These are phyloP conservation scores for Aschersonia sp. DNA, from an alignment of 2,329 filamentous ascomycete species.

Conservation along the genomic window DNA sequence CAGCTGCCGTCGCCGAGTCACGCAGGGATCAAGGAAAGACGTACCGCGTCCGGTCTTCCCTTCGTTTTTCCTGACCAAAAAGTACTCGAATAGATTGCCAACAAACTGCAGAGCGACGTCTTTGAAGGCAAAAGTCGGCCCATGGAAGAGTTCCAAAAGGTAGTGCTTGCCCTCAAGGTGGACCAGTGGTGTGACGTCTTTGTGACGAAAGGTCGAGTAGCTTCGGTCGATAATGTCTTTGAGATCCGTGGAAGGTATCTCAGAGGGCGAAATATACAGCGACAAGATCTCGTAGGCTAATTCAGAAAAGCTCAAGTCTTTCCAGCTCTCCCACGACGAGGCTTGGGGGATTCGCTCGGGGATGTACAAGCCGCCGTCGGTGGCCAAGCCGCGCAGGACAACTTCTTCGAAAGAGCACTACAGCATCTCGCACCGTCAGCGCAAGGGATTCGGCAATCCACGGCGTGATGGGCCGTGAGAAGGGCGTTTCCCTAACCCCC, in stretches of 20 bases:
- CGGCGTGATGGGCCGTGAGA: neutral
- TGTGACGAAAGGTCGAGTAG: slow-evolving; percentile 76
- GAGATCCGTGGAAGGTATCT: slow-evolving; percentile 70
- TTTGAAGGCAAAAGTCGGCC: slow-evolving; percentile 91
- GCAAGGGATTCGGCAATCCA: neutral
- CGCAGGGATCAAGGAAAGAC: slow-evolving; percentile 3
- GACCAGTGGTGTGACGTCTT: slow-evolving; percentile 65
- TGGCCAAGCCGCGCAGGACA: slow-evolving; percentile 75
- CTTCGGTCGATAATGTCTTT: slow-evolving; percentile 70
- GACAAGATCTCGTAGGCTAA: slow-evolving; percentile 75
- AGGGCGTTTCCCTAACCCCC: neutral
- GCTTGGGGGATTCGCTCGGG: slow-evolving; percentile 59
- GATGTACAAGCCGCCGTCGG: slow-evolving; percentile 79
- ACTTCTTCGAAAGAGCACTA: slow-evolving; percentile 84
- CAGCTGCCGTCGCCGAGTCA: neutral
- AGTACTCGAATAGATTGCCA: slow-evolving; percentile 92
- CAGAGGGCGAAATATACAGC: slow-evolving; percentile 69
- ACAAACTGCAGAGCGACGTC: slow-evolving; percentile 91
- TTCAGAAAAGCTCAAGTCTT: slow-evolving; percentile 63
- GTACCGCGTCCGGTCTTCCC: slow-evolving; percentile 45
- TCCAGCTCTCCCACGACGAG: slow-evolving; percentile 40
- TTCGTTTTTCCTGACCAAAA: slow-evolving; percentile 58
- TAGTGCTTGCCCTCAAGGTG: slow-evolving; percentile 66
- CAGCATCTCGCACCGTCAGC: neutral
- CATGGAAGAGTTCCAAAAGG: slow-evolving; percentile 89